Percentiles rank a stretch among this genome's conserved stretches.
These are phyloP conservation scores for Hypoxylon sp. DNA, from an alignment of 2,329 filamentous ascomycete genomes.

Conservation along the genomic window DNA sequence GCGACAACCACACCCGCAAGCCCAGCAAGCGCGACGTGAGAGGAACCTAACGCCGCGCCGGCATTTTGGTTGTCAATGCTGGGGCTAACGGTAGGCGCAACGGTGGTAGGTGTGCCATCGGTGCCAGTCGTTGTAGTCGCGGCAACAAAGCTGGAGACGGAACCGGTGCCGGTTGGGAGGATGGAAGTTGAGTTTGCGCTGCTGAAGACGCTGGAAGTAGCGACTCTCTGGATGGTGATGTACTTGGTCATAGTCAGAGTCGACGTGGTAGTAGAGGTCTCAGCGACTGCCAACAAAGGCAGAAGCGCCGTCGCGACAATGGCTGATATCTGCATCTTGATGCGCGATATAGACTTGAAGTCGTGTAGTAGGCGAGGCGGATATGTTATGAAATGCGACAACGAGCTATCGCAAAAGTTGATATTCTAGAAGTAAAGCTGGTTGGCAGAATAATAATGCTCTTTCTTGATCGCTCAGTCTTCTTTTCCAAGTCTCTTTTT, in stretches of 20 bases:
- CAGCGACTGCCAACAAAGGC: conserved; percentile 68
- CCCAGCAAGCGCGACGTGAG: conserved; percentile 64
- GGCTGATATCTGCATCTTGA: conserved; percentile 61
- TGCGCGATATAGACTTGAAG: conserved; percentile 19
- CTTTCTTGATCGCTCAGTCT: conserved; percentile 23
- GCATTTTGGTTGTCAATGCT: conserved; percentile 56
- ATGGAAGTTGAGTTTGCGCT: conserved; percentile 56
- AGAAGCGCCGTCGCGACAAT: conserved; percentile 65
- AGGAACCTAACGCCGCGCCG: conserved; percentile 62
- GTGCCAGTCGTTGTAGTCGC: conserved; percentile 52
- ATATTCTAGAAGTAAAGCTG: conserved; percentile 24
- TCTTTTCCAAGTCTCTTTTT: conserved; percentile 38
- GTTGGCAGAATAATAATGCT: conserved; percentile 22
- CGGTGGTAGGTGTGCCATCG: conserved; percentile 45
- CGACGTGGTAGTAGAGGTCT: conserved; percentile 60
- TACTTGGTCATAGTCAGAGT: conserved; percentile 68
- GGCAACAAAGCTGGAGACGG: conserved; percentile 41
- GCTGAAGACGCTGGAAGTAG: conserved; percentile 49
- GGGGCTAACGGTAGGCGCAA: conserved; percentile 54
- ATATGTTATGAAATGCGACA: conserved; percentile 30
- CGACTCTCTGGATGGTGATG: conserved; percentile 64
- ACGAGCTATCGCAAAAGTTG: conserved; percentile 24
- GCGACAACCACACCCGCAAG: conserved; percentile 65
- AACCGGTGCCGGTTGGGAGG: conserved; percentile 52
- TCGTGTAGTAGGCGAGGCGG: conserved; percentile 11